phyloP scores from a whole-genome alignment of 2,329 filamentous ascomycete species.

The Trichoderma sp. region DNA sequence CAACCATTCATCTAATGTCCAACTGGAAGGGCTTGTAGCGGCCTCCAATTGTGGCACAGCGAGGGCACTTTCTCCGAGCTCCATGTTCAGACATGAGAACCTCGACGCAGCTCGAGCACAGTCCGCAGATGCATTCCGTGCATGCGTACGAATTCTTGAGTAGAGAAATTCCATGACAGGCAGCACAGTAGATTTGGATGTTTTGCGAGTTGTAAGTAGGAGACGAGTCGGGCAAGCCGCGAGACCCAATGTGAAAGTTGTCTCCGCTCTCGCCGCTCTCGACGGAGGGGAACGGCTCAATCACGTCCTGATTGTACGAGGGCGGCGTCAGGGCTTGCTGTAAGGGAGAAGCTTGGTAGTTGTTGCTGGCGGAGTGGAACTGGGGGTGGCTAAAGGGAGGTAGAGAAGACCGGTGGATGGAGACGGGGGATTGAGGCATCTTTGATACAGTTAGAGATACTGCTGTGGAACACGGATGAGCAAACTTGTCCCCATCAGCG shows the following conservation, averaged over 20 bases:
- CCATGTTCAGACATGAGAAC: constrained; percentile 75
- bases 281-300: constrained; percentile 86
- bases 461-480: neutral
- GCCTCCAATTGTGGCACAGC: constrained; percentile 76
- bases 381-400: constrained; percentile 63
- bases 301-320: constrained; percentile 63
- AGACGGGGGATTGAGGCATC: constrained; percentile 67
- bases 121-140: constrained; percentile 92
- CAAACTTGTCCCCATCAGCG: neutral
- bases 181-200: constrained; percentile 90
- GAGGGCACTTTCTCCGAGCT: constrained; percentile 74
- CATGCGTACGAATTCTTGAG: constrained; percentile 88
- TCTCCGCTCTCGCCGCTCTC: constrained; percentile 75
- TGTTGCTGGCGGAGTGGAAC: constrained; percentile 55
- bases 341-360: constrained; percentile 85
- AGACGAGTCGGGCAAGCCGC: constrained; percentile 69
- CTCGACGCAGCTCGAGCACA: constrained; percentile 86
- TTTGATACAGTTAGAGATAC: constrained; percentile 34
- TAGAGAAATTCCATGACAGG: constrained; percentile 75
- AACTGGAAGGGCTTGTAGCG: constrained; percentile 84
- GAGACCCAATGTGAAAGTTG: constrained; percentile 69
- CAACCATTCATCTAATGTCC: constrained; percentile 54
- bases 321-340: constrained; percentile 90
- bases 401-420: constrained; percentile 62
- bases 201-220: constrained; percentile 71